Evolutionary conservation across 2,329 filamentous ascomycete genomes (phyloP).

Genomic region (Ceratocystis variospora): DNA sequence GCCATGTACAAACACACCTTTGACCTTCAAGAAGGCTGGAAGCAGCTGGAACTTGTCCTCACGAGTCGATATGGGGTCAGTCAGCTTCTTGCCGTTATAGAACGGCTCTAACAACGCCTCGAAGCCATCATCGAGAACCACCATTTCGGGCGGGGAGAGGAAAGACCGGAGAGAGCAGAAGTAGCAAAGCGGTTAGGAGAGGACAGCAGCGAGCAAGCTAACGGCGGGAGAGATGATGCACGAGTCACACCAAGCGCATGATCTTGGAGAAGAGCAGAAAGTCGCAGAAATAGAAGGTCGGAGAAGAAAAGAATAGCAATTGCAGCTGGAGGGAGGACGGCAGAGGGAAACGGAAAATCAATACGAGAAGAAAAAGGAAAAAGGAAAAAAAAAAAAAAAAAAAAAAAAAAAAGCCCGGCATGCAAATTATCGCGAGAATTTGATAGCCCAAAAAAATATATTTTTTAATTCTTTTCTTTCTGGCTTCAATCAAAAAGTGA

Average conservation of each 20-base stretch:
- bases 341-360: background rate
- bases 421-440: background rate
- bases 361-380: background rate
- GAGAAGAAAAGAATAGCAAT: background rate
- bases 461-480: slow-evolving; percentile 2
- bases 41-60: slow-evolving; percentile 94
- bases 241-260: background rate
- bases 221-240: background rate
- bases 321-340: background rate
- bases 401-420: background rate
- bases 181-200: background rate
- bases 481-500: slow-evolving; percentile 16
- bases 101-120: slow-evolving; percentile 53
- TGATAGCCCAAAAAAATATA: background rate
- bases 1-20: slow-evolving; percentile 39
- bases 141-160: slow-evolving; percentile 28
- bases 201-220: background rate
- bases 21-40: slow-evolving; percentile 95
- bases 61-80: slow-evolving; percentile 48
- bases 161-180: background rate
- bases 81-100: slow-evolving; percentile 54
- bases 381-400: background rate
- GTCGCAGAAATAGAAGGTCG: background rate
- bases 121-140: slow-evolving; percentile 47
- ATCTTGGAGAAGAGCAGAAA: background rate